phyloP scores from a whole-genome alignment of 1,284 basidiomycete genomes.

The Veloboletus limbatus region DNA sequence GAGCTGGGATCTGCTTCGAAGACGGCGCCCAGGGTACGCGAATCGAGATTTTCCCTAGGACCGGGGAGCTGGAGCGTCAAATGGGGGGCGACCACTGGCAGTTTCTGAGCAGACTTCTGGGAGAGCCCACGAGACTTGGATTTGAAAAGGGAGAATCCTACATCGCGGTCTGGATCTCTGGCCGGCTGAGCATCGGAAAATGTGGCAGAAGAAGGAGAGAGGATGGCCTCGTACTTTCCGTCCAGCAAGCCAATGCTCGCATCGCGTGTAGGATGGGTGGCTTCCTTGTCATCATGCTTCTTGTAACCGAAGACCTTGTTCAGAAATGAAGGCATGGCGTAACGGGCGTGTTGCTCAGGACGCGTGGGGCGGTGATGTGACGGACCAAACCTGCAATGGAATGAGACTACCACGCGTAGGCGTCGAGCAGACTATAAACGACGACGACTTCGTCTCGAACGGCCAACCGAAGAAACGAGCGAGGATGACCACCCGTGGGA shows the following conservation, averaged over 20 bases:
- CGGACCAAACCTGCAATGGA: no score
- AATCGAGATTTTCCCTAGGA: constrained; percentile 45
- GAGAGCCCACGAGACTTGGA: constrained; percentile 44
- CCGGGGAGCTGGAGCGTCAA: constrained; percentile 60
- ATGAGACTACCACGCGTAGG: no score
- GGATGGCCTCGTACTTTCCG: constrained; percentile 65
- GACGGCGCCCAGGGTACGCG: constrained; percentile 49
- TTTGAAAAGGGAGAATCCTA: constrained; percentile 47
- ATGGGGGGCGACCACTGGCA: constrained; percentile 38
- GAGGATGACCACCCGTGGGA: no score
- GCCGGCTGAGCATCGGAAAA: constrained; percentile 38
- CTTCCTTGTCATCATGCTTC: constrained; percentile 55
- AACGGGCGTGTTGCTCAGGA: no score
- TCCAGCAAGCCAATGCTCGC: constrained; percentile 49
- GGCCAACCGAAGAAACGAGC: no score
- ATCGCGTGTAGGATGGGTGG: constrained; percentile 34
- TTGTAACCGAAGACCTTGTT: constrained; percentile 75
- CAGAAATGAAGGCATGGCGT: constrained; percentile 69
- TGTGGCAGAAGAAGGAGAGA: constrained; percentile 46
- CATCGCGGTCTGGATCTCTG: constrained; percentile 41
- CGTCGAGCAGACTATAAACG: no score
- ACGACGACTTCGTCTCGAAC: no score
- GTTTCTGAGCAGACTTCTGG: constrained; percentile 29
- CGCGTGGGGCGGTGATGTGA: no score
- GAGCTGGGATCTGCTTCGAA: constrained; percentile 58